Evolutionary conservation across 2,329 filamentous ascomycete genomes (phyloP).

Genomic region (Aspergillus clavatus): DNA sequence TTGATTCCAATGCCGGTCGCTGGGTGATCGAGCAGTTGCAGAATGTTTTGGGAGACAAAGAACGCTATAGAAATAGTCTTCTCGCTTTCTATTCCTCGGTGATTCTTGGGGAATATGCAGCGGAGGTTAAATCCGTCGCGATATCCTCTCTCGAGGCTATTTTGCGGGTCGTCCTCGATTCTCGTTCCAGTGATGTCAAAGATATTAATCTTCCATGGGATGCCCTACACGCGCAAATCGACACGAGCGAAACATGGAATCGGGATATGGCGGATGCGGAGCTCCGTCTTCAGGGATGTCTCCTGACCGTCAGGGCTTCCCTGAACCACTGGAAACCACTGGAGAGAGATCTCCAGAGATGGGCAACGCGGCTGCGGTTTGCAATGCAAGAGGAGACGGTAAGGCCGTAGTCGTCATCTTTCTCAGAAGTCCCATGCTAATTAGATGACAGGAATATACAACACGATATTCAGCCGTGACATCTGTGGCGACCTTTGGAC

Average conservation of each 20-base stretch:
- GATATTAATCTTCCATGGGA: slow-evolving; percentile 26
- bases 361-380: slow-evolving; percentile 33
- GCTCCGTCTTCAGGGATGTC: slow-evolving; percentile 35
- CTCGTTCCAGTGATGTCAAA: slow-evolving; percentile 10
- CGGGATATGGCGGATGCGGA: slow-evolving; percentile 35
- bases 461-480: slow-evolving; percentile 35
- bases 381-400: slow-evolving; percentile 42
- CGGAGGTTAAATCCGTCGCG: slow-evolving; percentile 26
- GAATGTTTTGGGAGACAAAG: slow-evolving; percentile 17
- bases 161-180: slow-evolving; percentile 25
- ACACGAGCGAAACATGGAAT: slow-evolving; percentile 28
- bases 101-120: slow-evolving; percentile 22
- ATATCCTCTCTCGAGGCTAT: slow-evolving; percentile 32
- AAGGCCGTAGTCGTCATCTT: slow-evolving; percentile 11
- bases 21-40: slow-evolving; percentile 34
- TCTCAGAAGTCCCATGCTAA: slow-evolving; percentile 3
- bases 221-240: slow-evolving; percentile 23
- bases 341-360: slow-evolving; percentile 25
- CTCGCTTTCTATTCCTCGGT: slow-evolving; percentile 29
- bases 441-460: slow-evolving; percentile 31
- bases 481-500: slow-evolving; percentile 32
- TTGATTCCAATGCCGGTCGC: slow-evolving; percentile 31
- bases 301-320: slow-evolving; percentile 27
- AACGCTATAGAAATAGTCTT: slow-evolving; percentile 20
- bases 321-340: slow-evolving; percentile 12